phyloP scores from a whole-genome alignment of 257 asterid genomes.

The Solanum chilense region DNA sequence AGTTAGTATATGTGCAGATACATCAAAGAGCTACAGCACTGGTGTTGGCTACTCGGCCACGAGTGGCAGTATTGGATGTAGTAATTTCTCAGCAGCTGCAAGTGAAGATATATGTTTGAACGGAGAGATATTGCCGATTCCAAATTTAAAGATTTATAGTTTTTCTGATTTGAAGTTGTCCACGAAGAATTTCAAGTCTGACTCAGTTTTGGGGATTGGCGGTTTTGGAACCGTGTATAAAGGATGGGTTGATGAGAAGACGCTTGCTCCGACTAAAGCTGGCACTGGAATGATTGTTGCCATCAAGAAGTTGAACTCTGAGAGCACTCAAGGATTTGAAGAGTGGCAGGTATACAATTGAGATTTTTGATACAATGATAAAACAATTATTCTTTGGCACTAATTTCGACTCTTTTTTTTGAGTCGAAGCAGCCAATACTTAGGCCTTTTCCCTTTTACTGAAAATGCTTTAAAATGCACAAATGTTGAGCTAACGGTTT shows the following conservation, averaged over 20 bases:
- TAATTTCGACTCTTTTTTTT: neutral
- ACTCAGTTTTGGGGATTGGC: slow-evolving; percentile 32
- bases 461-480: neutral
- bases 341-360: slow-evolving; percentile 37
- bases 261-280: slow-evolving; percentile 21
- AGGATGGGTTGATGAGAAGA: slow-evolving; percentile 46
- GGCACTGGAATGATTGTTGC: slow-evolving; percentile 38
- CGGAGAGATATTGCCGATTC: slow-evolving; percentile 23
- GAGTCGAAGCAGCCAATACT: neutral
- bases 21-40: slow-evolving; percentile 28
- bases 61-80: slow-evolving; percentile 20
- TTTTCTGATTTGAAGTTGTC: slow-evolving; percentile 28
- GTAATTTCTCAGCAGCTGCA: slow-evolving; percentile 23
- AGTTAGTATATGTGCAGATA: slow-evolving; percentile 21
- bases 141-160: slow-evolving; percentile 18
- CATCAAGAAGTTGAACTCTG: slow-evolving; percentile 33
- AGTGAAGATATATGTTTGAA: slow-evolving; percentile 16
- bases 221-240: slow-evolving; percentile 42
- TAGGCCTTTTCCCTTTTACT: neutral
- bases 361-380: neutral
- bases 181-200: slow-evolving; percentile 36
- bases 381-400: neutral
- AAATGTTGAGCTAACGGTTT: neutral
- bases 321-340: slow-evolving; percentile 38
- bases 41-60: slow-evolving; percentile 14